Evolutionary conservation across 257 asterid genomes (phyloP), one percentile per base, ranked within the genome.

Genomic region (Agastache rugosa): DNA sequence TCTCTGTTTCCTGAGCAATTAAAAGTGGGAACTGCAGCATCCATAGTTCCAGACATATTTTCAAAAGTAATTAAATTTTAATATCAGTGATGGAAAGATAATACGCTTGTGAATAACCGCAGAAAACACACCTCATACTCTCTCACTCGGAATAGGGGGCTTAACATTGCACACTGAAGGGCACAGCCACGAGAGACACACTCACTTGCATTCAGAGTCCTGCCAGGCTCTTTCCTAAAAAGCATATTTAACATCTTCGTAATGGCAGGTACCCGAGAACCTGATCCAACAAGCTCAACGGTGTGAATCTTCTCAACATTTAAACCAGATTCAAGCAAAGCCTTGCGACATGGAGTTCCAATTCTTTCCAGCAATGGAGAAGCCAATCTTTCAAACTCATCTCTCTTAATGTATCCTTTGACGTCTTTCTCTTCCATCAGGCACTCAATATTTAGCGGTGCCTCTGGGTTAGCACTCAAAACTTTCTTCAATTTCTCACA

Each of bases 351-450:
- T 8, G 99, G 96, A 74, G 80, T 29, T 69, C 78, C 79, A 73
- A 92, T 79, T 83, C 89, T 88, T 81, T 92, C 96, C 72, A 95
- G 71, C 74, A 95, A 84, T 22, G 69, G 81, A 25, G 90, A 82
- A 10, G 98, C 85, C 63, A 95, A 76, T 61, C 76, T 84, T 88
- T 92, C 99, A 81, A 95, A 95, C 71, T 90, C 98, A 15, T 95
- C 98, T 83, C 98, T 89, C 81, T 86, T 92, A 62, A 95, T 87
- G 81, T 81, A 83, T 58, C 99, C 99, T 79, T 80, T 88, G 51
- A 95, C 98, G 69, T 95, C 99, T 81, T 92, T 92, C 85, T 95
- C 99, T 72, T 95, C 99, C 98, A 95, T 95, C 87, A 95, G 86
- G 82, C 99, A 95, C 83, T 95, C 99, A 44, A 95, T 90, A 82